Evolutionary conservation across 164 flowering plant species (phyloP).

Genomic region (Sextonia rubra): DNA sequence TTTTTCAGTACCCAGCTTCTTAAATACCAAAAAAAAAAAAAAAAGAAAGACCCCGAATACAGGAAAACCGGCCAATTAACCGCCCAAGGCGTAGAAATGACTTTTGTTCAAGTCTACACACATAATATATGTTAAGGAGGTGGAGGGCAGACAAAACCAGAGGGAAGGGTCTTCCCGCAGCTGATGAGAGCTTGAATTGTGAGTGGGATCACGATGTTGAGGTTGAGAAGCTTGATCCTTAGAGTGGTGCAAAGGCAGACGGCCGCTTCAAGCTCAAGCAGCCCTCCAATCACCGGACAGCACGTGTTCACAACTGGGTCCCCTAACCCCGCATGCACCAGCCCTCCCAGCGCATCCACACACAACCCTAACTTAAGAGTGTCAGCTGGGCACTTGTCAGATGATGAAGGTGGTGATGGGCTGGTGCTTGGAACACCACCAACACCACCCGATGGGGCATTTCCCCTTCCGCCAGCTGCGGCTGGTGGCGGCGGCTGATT

Average conservation of each 20-base stretch:
- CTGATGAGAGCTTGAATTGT: conserved; percentile 66
- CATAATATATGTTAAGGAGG: not conserved
- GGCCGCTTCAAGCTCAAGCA: conserved; percentile 91
- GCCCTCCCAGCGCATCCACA: conserved; percentile 76
- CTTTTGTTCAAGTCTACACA: not conserved
- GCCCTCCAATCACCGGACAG: conserved; percentile 74
- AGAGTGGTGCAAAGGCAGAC: conserved; percentile 77
- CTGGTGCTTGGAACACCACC: conserved; percentile 19
- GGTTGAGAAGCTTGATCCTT: conserved; percentile 75
- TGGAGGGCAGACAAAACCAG: conserved; percentile 50
- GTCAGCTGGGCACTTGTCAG: conserved; percentile 59
- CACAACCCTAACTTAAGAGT: conserved; percentile 80
- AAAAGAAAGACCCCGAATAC: not conserved
- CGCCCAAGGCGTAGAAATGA: not conserved
- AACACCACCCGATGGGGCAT: conserved; percentile 13
- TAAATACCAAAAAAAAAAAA: conserved; percentile 1
- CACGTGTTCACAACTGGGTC: conserved; percentile 71
- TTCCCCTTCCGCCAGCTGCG: conserved; percentile 16
- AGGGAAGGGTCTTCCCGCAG: conserved; percentile 73
- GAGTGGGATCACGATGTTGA: conserved; percentile 73
- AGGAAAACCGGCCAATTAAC: not conserved
- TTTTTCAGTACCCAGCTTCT: conserved; percentile 13
- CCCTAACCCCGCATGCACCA: conserved; percentile 78
- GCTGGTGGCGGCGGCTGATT: conserved; percentile 35
- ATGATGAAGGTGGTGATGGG: conserved; percentile 26